Evolutionary conservation across 1,284 basidiomycete genomes (phyloP), one percentile per base, ranked within the genome.

Genomic region (Irpex sp.): DNA sequence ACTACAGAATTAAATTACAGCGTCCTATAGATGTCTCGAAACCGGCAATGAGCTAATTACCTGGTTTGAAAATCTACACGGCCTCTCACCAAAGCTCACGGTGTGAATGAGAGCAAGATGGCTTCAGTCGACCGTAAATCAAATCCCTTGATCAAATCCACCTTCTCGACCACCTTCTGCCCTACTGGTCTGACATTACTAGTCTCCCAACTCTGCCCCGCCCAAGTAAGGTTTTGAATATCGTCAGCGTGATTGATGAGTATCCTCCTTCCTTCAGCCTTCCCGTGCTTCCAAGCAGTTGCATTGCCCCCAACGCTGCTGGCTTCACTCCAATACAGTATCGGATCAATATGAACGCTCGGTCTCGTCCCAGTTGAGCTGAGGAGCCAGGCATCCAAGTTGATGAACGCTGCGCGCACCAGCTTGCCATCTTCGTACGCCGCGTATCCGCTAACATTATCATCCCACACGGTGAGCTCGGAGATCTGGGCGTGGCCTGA

Each of bases 141-240:
- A 5, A 89, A 63, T 0, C 86, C 86, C 8, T 67, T 69, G 8
- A 66, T 57, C 31, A 85, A 69, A n/a, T 70, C 61, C 13, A 77
- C 70, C 0, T 57, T 77, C 65, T 83, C 76, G 2, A 77, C 66
- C 4, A 71, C 68, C 34, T 79, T 59, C 8, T 26, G 61, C 0
- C 87, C 86, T 8, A 68, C 72, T 13, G 84, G 79, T 52, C 72
- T 76, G 0, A 78, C 86, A 64, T 85, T 76, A 38, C 67, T 57
- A 0, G 85, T 89, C 71, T 89, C 34, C 63, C 84, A 89, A 2
- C 81, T 84, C 72, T 87, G 85, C 2, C 87, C 87, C 58, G 81
- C 87, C 86, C 86, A 88, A 0, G 79, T 85, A 60, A 89, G 61
- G 38, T 83, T 83, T 51, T 76, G 74, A 1, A 77, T 79, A 65